Evolutionary conservation across 805 yeast species (phyloP).

Genomic region (Metschnikowia noctiluminum): DNA sequence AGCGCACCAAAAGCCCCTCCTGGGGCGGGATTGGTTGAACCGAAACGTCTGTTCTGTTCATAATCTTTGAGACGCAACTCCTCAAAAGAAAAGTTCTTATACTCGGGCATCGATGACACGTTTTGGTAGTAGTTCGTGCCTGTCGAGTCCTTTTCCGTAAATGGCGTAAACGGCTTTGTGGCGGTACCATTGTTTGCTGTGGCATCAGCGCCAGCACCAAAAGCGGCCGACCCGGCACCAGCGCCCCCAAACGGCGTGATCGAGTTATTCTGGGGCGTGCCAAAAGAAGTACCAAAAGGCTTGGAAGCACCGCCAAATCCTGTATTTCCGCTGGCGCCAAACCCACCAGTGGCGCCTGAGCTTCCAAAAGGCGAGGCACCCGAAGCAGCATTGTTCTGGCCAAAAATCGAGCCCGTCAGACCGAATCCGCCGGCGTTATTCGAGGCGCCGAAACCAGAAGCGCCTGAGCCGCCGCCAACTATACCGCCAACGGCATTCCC

Average conservation of each 20-base stretch:
- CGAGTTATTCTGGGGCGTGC: constrained; percentile 19
- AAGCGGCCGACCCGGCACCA: constrained; percentile 22
- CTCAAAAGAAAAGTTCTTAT: constrained; percentile 74
- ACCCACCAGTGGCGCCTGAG: constrained; percentile 14
- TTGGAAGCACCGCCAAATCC: constrained; percentile 17
- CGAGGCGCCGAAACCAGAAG: constrained; percentile 10
- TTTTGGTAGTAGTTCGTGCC: constrained; percentile 62
- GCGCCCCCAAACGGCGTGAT: constrained; percentile 20
- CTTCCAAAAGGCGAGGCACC: constrained; percentile 19
- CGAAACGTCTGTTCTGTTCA: constrained; percentile 63
- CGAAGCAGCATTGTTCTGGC: constrained; percentile 17
- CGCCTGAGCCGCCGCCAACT: constrained; percentile 10
- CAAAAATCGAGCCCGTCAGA: constrained; percentile 35
- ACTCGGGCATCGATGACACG: constrained; percentile 88
- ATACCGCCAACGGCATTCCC: no score
- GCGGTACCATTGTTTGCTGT: constrained; percentile 63
- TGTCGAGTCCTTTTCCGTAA: constrained; percentile 66
- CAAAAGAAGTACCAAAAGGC: constrained; percentile 21
- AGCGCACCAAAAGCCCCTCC: constrained; percentile 21
- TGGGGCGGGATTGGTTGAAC: constrained; percentile 33
- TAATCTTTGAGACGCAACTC: constrained; percentile 91
- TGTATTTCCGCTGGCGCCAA: constrained; percentile 15
- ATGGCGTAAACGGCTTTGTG: constrained; percentile 63
- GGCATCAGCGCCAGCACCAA: constrained; percentile 22
- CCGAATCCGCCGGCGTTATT: constrained; percentile 7